phyloP scores from a whole-genome alignment of 306 rosid genomes.

The Luffa acutangula region DNA sequence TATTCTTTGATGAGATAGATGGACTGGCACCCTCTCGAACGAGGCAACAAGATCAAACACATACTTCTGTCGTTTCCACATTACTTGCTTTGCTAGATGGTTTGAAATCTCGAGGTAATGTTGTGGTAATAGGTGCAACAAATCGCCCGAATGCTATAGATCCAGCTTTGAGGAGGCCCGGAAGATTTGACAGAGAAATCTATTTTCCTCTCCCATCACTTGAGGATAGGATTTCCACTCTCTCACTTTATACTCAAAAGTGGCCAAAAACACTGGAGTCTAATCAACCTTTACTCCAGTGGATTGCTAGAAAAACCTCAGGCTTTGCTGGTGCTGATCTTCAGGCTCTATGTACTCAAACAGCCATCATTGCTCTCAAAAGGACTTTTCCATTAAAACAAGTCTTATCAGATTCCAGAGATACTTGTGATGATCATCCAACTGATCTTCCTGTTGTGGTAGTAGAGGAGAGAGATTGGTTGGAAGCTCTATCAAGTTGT shows the following conservation, averaged over 20 bases:
- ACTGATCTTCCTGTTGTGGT: slow-evolving; percentile 62
- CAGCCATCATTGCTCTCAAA: slow-evolving; percentile 74
- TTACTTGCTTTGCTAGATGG: slow-evolving; percentile 98
- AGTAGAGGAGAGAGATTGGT: slow-evolving; percentile 95
- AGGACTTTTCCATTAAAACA: background rate
- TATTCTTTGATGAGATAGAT: slow-evolving; percentile 92
- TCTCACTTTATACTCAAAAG: slow-evolving; percentile 78
- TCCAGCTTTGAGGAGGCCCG: slow-evolving; percentile 89
- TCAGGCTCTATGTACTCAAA: slow-evolving; percentile 89
- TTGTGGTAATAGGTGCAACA: slow-evolving; percentile 86
- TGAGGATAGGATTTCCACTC: slow-evolving; percentile 86
- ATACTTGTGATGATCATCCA: background rate
- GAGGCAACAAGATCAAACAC: slow-evolving; percentile 89
- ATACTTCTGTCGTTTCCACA: slow-evolving; percentile 86
- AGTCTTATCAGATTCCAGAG: background rate
- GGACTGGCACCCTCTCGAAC: slow-evolving; percentile 93
- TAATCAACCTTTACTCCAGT: slow-evolving; percentile 45
- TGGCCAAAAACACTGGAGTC: slow-evolving; percentile 71
- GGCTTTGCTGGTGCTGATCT: slow-evolving; percentile 95
- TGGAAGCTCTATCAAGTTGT: slow-evolving; percentile 62
- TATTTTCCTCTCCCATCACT: slow-evolving; percentile 83
- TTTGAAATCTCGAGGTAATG: slow-evolving; percentile 90
- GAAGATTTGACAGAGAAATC: slow-evolving; percentile 89
- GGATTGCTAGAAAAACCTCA: slow-evolving; percentile 68
- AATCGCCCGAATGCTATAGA: slow-evolving; percentile 87